Percentiles rank a stretch among this genome's conserved stretches.
phyloP scores from a whole-genome alignment of 2,329 filamentous ascomycete species.

The Arthrocladium fulminans region DNA sequence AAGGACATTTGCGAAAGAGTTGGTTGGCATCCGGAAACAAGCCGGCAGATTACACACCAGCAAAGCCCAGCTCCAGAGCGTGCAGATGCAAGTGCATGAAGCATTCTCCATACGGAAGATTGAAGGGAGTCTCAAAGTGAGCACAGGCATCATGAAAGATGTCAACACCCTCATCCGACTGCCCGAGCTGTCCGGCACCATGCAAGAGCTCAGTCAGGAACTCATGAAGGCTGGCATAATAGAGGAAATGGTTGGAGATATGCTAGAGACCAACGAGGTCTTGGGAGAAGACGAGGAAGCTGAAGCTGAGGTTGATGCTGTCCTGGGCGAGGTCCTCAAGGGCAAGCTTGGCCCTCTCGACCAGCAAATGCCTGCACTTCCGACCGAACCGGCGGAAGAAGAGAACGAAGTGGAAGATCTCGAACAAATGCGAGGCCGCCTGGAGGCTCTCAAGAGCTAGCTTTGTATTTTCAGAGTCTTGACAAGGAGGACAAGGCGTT shows the following conservation, averaged over 20 bases:
- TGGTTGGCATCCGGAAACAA: slow-evolving; percentile 73
- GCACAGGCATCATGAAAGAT: slow-evolving; percentile 92
- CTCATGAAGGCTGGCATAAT: slow-evolving; percentile 92
- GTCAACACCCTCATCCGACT: slow-evolving; percentile 78
- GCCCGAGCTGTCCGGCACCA: slow-evolving; percentile 79
- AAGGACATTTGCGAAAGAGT: slow-evolving; percentile 78
- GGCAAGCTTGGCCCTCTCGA: slow-evolving; percentile 41
- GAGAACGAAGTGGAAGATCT: slow-evolving; percentile 85
- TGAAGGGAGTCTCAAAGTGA: slow-evolving; percentile 77
- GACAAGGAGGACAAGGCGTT: neutral
- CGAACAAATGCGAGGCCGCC: slow-evolving; percentile 82
- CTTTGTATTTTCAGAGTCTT: neutral
- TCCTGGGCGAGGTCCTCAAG: slow-evolving; percentile 82
- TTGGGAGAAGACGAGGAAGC: slow-evolving; percentile 65
- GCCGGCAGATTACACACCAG: slow-evolving; percentile 66
- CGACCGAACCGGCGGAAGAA: slow-evolving; percentile 50
- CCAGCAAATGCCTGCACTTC: slow-evolving; percentile 22
- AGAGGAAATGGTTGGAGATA: slow-evolving; percentile 92
- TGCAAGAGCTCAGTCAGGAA: slow-evolving; percentile 79
- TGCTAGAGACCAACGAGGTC: slow-evolving; percentile 63
- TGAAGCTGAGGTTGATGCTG: slow-evolving; percentile 77
- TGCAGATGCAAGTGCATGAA: slow-evolving; percentile 96
- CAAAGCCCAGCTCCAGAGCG: slow-evolving; percentile 83
- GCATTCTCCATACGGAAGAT: slow-evolving; percentile 94
- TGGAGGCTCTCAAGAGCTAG: slow-evolving; percentile 86